Conservation (phyloP, 495 filamentous ascomycete species). For the Melanomma pulvis-pyrius region DNA sequence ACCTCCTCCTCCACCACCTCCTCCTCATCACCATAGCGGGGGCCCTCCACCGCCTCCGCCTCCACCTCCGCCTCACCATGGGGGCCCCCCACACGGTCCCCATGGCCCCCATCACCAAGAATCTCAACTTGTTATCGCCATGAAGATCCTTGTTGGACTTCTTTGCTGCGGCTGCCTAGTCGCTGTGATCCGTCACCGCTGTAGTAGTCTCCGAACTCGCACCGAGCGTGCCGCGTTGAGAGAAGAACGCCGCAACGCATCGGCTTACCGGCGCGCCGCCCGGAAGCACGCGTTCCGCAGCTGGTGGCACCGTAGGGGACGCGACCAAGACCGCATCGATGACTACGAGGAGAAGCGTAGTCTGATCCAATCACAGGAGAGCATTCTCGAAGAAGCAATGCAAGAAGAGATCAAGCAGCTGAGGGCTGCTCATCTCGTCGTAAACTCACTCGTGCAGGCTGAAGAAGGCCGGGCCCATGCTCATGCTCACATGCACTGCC, state of each 20-base stretch:
- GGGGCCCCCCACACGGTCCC: not conserved
- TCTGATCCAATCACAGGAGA: constrained; percentile 46
- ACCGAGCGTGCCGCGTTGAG: constrained; percentile 43
- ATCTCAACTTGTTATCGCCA: constrained; percentile 13
- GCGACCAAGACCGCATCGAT: constrained; percentile 28
- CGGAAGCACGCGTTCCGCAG: constrained; percentile 39
- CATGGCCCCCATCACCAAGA: constrained; percentile 14
- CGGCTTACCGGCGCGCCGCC: constrained; percentile 42
- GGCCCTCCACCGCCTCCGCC: constrained; percentile 3
- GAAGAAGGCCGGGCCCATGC: constrained; percentile 35
- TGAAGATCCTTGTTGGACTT: constrained; percentile 25
- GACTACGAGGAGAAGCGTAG: constrained; percentile 51
- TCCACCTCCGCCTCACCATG: constrained; percentile 17
- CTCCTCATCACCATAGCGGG: not conserved
- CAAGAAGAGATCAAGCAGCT: constrained; percentile 49
- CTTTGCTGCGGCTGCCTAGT: constrained; percentile 36
- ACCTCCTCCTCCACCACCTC: constrained; percentile 2
- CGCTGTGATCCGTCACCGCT: constrained; percentile 38
- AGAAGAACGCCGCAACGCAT: constrained; percentile 44
- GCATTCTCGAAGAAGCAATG: constrained; percentile 47
- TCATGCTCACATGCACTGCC: constrained; percentile 3
- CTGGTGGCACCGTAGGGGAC: constrained; percentile 38
- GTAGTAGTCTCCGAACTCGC: constrained; percentile 37
- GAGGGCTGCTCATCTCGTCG: constrained; percentile 42
- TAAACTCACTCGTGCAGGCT: constrained; percentile 38